Evolutionary conservation across 2,329 filamentous ascomycete genomes (phyloP).

Genomic region (Gyromitra esculenta): DNA sequence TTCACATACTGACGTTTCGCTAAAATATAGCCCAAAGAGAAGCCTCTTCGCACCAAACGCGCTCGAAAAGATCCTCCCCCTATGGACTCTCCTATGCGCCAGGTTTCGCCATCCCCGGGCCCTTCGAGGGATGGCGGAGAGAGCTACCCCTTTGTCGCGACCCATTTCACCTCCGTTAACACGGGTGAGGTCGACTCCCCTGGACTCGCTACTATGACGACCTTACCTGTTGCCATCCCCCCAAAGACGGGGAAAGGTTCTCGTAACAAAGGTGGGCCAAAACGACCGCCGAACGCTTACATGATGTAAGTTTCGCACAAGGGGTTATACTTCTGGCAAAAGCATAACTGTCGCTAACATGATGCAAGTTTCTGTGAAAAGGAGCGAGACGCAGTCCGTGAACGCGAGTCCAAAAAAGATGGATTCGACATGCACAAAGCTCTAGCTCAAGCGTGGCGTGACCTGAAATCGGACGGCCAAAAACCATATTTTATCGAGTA

Average conservation of each 20-base stretch:
- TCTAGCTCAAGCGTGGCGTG: constrained; percentile 58
- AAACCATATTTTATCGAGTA: constrained; percentile 58
- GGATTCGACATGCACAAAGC: constrained; percentile 58
- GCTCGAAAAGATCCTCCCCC: constrained; percentile 56
- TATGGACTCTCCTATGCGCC: constrained; percentile 55
- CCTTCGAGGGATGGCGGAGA: constrained; percentile 54
- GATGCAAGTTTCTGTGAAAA: constrained; percentile 58
- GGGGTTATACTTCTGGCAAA: constrained; percentile 30
- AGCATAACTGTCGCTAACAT: constrained; percentile 51
- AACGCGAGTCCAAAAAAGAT: constrained; percentile 56
- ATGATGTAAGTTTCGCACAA: constrained; percentile 56
- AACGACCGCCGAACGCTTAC: constrained; percentile 58
- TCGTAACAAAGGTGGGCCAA: constrained; percentile 54
- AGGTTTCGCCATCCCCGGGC: constrained; percentile 56
- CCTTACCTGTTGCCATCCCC: constrained; percentile 38
- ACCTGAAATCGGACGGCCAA: constrained; percentile 56
- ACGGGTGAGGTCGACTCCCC: constrained; percentile 36
- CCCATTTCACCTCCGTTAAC: constrained; percentile 32
- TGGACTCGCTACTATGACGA: constrained; percentile 32
- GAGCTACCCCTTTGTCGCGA: constrained; percentile 45
- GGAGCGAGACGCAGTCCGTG: constrained; percentile 56
- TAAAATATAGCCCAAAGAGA: constrained; percentile 74
- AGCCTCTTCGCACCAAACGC: constrained; percentile 78
- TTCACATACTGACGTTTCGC: constrained; percentile 52
- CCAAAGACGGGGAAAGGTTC: constrained; percentile 51